phyloP scores from a whole-genome alignment of 805 yeast species.

The Teunomyces lycoperdinae region DNA sequence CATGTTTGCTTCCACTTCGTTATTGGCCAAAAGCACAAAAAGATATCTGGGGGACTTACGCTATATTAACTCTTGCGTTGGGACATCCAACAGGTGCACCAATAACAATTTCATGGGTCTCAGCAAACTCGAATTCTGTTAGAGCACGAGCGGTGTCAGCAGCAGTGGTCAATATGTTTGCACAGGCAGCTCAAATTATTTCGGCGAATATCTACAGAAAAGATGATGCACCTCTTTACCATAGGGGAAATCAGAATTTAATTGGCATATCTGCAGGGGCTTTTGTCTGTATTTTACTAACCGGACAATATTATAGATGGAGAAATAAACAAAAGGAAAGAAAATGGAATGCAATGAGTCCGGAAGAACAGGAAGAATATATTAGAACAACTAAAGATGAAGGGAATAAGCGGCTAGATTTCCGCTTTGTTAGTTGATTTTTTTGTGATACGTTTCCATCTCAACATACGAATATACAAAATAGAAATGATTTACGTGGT shows the following conservation, averaged over 20 bases:
- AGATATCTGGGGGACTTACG: slow-evolving; percentile 43
- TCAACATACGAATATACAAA: no score
- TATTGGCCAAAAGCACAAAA: slow-evolving; percentile 42
- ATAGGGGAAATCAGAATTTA: slow-evolving; percentile 50
- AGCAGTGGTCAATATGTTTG: slow-evolving; percentile 61
- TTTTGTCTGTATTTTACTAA: slow-evolving; percentile 22
- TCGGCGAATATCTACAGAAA: slow-evolving; percentile 55
- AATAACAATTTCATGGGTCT: slow-evolving; percentile 56
- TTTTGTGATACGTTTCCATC: no score
- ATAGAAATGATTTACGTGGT: no score
- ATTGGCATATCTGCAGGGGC: slow-evolving; percentile 34
- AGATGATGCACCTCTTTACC: slow-evolving; percentile 59
- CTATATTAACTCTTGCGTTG: slow-evolving; percentile 33
- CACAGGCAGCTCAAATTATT: slow-evolving; percentile 56
- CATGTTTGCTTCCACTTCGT: slow-evolving; percentile 33
- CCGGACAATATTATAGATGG: slow-evolving; percentile 37
- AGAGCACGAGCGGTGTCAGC: slow-evolving; percentile 64
- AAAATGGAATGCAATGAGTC: slow-evolving; percentile 50
- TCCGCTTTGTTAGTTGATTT: slow-evolving; percentile 21
- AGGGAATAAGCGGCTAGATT: slow-evolving; percentile 61
- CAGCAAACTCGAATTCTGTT: slow-evolving; percentile 60
- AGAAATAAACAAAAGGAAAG: slow-evolving; percentile 44
- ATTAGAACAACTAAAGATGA: slow-evolving; percentile 42
- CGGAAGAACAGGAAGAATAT: slow-evolving; percentile 51
- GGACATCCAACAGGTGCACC: slow-evolving; percentile 54